Base-by-base conservation (phyloP, 106 monocot genomes). In the Ottelia alismoides region DNA sequence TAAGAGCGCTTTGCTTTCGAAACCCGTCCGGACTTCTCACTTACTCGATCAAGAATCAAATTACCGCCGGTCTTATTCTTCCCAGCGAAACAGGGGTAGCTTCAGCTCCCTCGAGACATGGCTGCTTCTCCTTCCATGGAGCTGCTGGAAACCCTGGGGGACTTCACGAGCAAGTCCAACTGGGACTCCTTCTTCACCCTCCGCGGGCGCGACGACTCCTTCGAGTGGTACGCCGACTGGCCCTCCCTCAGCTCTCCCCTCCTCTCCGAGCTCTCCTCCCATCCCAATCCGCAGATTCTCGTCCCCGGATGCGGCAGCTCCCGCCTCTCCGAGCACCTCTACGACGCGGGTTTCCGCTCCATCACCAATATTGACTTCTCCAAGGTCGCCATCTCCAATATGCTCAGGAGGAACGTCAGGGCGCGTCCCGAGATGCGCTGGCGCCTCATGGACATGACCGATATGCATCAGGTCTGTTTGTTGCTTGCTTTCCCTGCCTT, bases 181-280 rank as follows among this genome's bases (percentile, higher is more conserved):
- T 96, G 96, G 96, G 96, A 96, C 82, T 85, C 75, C 62, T 96
- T 96, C 69, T 96, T 96, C 74, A 48, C 71, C 51, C 63, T 88
- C 31, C 73, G 96, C 4, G 96, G 96, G 26, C 20, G 74, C 45
- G 81, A 72, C 35, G 96, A 89, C 55, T 74, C 81, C 20, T 96
- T 96, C 67, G 96, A 96, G 69, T 96, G 96, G 96, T 94, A 94
- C 69, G 88, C 96, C 24, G 89, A 96, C 43, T 96, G 96, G 96
- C 66, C 73, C 7, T 51, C 21, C 25, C 74, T 96, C 53, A 58
- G 65, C 1, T 54, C 25, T 32, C 69, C 78, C 16, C 79, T 96
- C 49, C 66, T 84, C 53, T 25, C 69, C 55, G 67, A 86, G 23
- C 74, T 88, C 55, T 43, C 59, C 5, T 18, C 11, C 20, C 19